phyloP scores from a whole-genome alignment of 768 basidiomycete genomes.

The Serendipita vermifera region DNA sequence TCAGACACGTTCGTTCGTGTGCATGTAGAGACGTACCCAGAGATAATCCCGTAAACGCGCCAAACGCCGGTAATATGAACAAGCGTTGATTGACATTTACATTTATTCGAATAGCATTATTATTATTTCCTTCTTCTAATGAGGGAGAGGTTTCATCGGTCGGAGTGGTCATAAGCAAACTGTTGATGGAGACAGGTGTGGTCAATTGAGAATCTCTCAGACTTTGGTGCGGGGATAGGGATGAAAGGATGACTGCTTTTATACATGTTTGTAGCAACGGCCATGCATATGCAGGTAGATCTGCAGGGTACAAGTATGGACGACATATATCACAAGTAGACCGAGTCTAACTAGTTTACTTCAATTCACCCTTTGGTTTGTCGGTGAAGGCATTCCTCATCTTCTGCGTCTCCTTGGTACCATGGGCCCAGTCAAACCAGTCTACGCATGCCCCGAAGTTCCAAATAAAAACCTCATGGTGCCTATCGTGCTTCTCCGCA shows the following conservation, averaged over 20 bases:
- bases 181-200: no score
- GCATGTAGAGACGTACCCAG: conserved; percentile 39
- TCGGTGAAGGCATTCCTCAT: not conserved
- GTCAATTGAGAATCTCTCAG: no score
- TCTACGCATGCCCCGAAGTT: not conserved
- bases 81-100: conserved; percentile 43
- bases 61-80: conserved; percentile 48
- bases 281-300: no score
- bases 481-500: conserved; percentile 5
- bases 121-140: not conserved
- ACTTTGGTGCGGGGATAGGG: no score
- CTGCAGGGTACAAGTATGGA: no score
- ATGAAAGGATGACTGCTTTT: no score
- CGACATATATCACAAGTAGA: no score
- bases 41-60: conserved; percentile 45
- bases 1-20: not conserved
- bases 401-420: conserved; percentile 2
- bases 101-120: not conserved
- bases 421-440: conserved; percentile 5
- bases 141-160: not conserved
- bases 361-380: no score
- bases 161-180: conserved; percentile 1
- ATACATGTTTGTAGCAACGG: no score
- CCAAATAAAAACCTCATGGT: conserved; percentile 8
- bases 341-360: no score